Conservation (phyloP, 129 eudicot species). For the Smallanthus sonchifolius region DNA sequence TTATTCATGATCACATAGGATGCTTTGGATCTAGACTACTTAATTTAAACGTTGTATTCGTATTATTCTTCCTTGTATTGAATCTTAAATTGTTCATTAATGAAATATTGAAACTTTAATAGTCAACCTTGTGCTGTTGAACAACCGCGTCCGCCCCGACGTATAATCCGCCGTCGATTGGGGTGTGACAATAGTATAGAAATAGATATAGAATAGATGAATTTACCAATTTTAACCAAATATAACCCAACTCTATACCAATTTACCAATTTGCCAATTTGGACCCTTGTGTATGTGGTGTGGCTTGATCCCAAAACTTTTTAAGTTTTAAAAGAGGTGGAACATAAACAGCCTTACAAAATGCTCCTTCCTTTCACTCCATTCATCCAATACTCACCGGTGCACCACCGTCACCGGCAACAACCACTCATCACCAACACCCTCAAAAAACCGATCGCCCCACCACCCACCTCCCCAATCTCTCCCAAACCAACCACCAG, state of each 20-base stretch:
- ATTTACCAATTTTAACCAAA: background rate
- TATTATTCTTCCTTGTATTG: too few species aligned
- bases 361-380: constrained; percentile 22
- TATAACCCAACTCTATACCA: background rate
- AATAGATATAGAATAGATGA: too few species aligned
- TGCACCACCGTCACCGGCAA: constrained; percentile 8
- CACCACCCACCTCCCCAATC: constrained; percentile 1
- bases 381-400: constrained; percentile 17
- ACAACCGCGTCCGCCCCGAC: too few species aligned
- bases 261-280: background rate
- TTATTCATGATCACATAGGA: too few species aligned
- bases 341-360: constrained; percentile 28
- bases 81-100: too few species aligned
- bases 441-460: constrained; percentile 13
- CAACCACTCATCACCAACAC: constrained; percentile 7
- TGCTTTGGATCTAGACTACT: too few species aligned
- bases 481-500: constrained; percentile 1
- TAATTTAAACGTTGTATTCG: too few species aligned
- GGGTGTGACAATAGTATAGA: too few species aligned
- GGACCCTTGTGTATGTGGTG: constrained; percentile 12
- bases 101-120: too few species aligned
- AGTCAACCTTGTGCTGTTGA: too few species aligned
- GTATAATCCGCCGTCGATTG: too few species aligned
- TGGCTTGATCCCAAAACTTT: background rate
- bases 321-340: constrained; percentile 6